Evolutionary conservation across 257 asterid species (phyloP), one percentile per base, ranked within the genome.

Genomic region (Avicennia marina): DNA sequence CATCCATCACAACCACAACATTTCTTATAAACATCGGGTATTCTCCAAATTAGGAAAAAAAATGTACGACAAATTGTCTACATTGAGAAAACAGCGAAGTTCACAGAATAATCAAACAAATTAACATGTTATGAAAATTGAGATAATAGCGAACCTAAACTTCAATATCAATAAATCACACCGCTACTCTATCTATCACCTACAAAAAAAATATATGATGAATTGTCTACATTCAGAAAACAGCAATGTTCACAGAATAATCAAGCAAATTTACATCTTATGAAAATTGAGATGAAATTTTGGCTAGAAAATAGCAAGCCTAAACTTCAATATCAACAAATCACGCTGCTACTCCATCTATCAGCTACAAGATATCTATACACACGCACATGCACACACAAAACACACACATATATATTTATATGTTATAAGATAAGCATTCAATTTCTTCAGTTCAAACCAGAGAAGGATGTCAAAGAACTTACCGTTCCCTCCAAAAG

Each of bases 401-500:
- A 29, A 29, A 4, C 4, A 29, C 8, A 29, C 8, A 29, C 34
- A 29, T 29, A 29, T 29, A 29, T 29, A 8, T 29, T 29, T n/a
- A n/a, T n/a, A n/a, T 29, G 34, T 29, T 29, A 29, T 8, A 29
- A 0, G n/a, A n/a, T n/a, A n/a, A 29, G 34, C 8, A 29, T 29
- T 29, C 34, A 29, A 8, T 8, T 18, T 31, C 16, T 43, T 15
- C 38, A 20, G 36, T 53, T 51, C 25, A 9, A 18, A 64, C 36
- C 38, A 47, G 9, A 29, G 26, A 26, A 2, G 36, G 40, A 9
- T 13, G 46, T 15, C 12, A 58, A 4, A 29, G 7, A 61, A 45
- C 58, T 58, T 75, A 93, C 97, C 97, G 86, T 83, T 71, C 94
- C 94, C 75, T 93, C 97, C 31, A 93, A 77, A 60, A 89, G 97